These are phyloP conservation scores for Abrus pulchellus DNA, from an alignment of 306 rosid species.

Conservation along the genomic window DNA sequence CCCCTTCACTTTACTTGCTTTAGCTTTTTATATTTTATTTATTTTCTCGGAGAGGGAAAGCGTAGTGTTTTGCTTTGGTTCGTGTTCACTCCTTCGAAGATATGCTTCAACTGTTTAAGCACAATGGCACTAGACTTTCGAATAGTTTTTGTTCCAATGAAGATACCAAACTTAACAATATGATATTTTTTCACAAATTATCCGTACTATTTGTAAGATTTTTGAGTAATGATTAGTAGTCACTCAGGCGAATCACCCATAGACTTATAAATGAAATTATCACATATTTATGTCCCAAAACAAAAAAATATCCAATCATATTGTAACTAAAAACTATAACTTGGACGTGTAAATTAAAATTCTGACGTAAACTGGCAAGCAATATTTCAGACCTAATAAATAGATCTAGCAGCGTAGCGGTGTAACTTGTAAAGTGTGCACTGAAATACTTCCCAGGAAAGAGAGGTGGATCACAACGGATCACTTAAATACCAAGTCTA, in stretches of 20 bases:
- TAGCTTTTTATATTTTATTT: background rate
- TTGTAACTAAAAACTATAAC: no score
- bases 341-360: no score
- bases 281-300: no score
- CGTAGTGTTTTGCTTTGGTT: background rate
- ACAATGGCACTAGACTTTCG: background rate
- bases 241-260: background rate
- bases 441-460: no score
- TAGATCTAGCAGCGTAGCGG: no score
- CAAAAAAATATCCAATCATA: no score
- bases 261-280: background rate
- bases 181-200: background rate
- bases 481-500: no score
- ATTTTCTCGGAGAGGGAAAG: background rate
- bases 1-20: slow-evolving; percentile 7
- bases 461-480: no score
- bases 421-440: no score
- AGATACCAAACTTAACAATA: background rate
- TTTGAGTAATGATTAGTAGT: background rate
- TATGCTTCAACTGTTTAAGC: background rate
- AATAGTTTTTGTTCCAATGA: background rate
- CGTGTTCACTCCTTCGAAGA: background rate
- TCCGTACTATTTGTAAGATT: background rate
- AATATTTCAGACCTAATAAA: no score
- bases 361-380: no score